Base-by-base conservation (phyloP, 306 rosid genomes). In the Pyrus betulifolia region DNA sequence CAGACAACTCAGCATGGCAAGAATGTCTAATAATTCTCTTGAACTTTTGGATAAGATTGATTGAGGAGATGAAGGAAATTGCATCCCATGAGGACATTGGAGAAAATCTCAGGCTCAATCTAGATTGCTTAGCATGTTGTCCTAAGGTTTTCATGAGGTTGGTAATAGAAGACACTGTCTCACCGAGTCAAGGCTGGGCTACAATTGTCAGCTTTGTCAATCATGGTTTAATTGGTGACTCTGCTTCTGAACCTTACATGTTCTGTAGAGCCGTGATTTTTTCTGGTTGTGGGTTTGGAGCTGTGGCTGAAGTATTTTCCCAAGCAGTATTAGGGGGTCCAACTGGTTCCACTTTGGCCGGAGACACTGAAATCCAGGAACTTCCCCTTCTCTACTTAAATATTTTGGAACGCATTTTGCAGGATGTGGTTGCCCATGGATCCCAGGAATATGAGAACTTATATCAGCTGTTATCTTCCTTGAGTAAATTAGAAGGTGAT, bases 151-250 rank as follows among this genome's bases (percentile, higher is more conserved):
- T 89, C 75, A 87, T 87, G 93, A 89, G 88, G 82, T 83, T 92
- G 83, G 93, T 96, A 79, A 82, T 86, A 82, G 99, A 96, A 78
- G 99, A 96, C 84, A 86, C 74, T 79, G 87, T 96, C 67, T 92
- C 98, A 33, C 98, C 99, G 3, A 91, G 89, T 85, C 98, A 92
- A 84, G 93, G 98, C 71, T 96, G 97, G 99, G 86, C 78, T 74
- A 89, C 96, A 78, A 69, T 87, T 74, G 75, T 80, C 77, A 84
- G 81, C 81, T 92, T 87, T 84, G 88, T 87, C 72, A 79, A 66
- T 12, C 67, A 84, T 14, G 98, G 97, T 64, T 83, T 89, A 80
- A 84, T 75, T 63, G 91, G 91, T 61, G 91, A 85, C 80, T 83
- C 85, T 81, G 80, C 87, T 78, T 69, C 63, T 28, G 93, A 86